These are phyloP conservation scores for Beta lomatogona DNA, from an alignment of 179 eudicot genomes.

Conservation along the genomic window DNA sequence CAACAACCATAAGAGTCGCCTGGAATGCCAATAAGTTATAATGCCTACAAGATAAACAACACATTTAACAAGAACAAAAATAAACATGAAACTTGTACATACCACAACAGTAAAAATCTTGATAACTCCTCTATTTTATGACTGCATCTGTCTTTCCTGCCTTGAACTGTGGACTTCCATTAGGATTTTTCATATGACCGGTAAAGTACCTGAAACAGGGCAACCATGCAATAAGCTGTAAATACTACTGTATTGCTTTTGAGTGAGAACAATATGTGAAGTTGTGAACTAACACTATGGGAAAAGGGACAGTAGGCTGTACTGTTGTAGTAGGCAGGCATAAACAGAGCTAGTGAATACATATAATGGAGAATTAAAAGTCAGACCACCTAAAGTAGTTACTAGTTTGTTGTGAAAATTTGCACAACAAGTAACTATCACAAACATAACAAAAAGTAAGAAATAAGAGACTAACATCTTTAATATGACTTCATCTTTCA, in stretches of 20 bases:
- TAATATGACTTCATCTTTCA: too few species aligned
- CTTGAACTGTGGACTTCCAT: conserved; percentile 64
- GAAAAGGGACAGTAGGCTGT: too few species aligned
- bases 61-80: not conserved
- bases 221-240: too few species aligned
- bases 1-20: conserved; percentile 94
- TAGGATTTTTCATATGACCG: conserved; percentile 57
- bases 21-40: conserved; percentile 32
- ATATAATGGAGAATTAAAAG: too few species aligned
- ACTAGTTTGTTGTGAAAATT: too few species aligned
- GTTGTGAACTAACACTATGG: not conserved
- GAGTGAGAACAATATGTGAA: not conserved
- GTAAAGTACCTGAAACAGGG: conserved; percentile 55
- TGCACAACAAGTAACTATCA: too few species aligned
- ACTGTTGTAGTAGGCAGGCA: too few species aligned
- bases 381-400: too few species aligned
- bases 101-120: conserved; percentile 68
- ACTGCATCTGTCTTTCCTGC: conserved; percentile 56
- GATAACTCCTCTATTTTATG: conserved; percentile 58
- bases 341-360: too few species aligned
- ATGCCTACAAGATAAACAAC: not conserved
- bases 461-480: too few species aligned
- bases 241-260: not conserved
- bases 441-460: too few species aligned
- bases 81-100: conserved; percentile 35